Base-by-base conservation (phyloP, 2,329 filamentous ascomycete genomes). In the Clonostachys byssicola region DNA sequence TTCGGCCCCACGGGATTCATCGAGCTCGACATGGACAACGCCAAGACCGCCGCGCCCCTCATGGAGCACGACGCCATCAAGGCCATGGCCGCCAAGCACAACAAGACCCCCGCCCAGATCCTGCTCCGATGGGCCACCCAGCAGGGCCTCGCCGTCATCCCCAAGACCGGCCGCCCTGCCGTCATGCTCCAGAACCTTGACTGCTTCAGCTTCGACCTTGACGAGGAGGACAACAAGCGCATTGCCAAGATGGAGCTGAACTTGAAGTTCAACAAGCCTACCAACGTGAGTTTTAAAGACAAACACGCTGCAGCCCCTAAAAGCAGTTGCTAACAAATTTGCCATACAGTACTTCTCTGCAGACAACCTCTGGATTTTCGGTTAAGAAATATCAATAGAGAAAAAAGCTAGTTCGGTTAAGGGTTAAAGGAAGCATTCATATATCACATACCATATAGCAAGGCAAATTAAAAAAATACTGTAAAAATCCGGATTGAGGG, bases 121-220 rank as follows among this genome's bases (percentile, higher is more conserved):
- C 77, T 95, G 51, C 77, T 96, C 55, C 81, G 90, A 58, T 96
- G 91, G 91, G 83, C 89, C 18, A 95, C 90, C 14, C 89, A 95
- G 76, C 79, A 87, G 44, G 83, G 83, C 34, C 74, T 94, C 48
- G 87, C 88, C 43, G 86, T 94, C 57, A 94, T 94, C 58, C 89
- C 88, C 56, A 92, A 92, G 80, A 85, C 79, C 53, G 85, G 66
- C 68, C 77, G 66, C 54, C 60, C 53, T 52, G 72, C 62, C 18
- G 54, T 72, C 54, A 75, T 89, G 63, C 64, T 71, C 49, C 74
- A 85, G 72, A 90, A 90, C 70, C 69, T 92, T 54, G 78, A 84
- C 55, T 80, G 83, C 52, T 79, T 73, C 53, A 71, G 69, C 52
- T 92, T 88, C 61, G 77, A 89, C 57, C 70, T 92, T 34, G 74